Evolutionary conservation across 495 filamentous ascomycete species (phyloP).

Genomic region (Neurospora sp.): DNA sequence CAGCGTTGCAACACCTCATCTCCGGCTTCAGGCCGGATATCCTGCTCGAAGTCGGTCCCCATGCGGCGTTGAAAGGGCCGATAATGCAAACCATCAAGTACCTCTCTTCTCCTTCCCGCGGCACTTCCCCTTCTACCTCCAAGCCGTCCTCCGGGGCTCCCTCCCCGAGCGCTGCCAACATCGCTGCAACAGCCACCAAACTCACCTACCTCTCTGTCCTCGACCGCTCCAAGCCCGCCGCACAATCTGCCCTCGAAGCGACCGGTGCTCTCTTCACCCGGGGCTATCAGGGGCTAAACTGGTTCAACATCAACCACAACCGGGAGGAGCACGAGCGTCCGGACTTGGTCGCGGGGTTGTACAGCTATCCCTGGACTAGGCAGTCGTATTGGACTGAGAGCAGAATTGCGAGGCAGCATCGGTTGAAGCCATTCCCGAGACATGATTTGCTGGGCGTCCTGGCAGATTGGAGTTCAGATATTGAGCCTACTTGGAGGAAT

Average conservation of each 20-base stretch:
- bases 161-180: slow-evolving; percentile 7
- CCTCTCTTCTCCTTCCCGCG: slow-evolving; percentile 1
- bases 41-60: slow-evolving; percentile 57
- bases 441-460: slow-evolving; percentile 41
- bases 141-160: neutral
- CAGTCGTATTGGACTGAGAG: slow-evolving; percentile 38
- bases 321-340: slow-evolving; percentile 23
- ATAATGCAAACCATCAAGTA: slow-evolving; percentile 47
- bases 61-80: slow-evolving; percentile 51
- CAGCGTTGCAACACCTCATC: slow-evolving; percentile 25
- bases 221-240: slow-evolving; percentile 31
- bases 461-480: slow-evolving; percentile 25
- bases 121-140: neutral
- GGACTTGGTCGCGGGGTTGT: slow-evolving; percentile 35
- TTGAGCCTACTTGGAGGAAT: slow-evolving; percentile 44
- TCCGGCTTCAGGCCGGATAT: slow-evolving; percentile 25
- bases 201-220: slow-evolving; percentile 34
- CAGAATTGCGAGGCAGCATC: slow-evolving; percentile 34
- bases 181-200: slow-evolving; percentile 15
- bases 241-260: slow-evolving; percentile 24
- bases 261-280: slow-evolving; percentile 31
- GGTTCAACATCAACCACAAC: slow-evolving; percentile 26
- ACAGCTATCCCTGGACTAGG: slow-evolving; percentile 43
- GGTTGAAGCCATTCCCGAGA: slow-evolving; percentile 32
- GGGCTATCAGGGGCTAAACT: slow-evolving; percentile 29